phyloP scores from a whole-genome alignment of 352 stramenopile genomes.

The Globisporangium polare region DNA sequence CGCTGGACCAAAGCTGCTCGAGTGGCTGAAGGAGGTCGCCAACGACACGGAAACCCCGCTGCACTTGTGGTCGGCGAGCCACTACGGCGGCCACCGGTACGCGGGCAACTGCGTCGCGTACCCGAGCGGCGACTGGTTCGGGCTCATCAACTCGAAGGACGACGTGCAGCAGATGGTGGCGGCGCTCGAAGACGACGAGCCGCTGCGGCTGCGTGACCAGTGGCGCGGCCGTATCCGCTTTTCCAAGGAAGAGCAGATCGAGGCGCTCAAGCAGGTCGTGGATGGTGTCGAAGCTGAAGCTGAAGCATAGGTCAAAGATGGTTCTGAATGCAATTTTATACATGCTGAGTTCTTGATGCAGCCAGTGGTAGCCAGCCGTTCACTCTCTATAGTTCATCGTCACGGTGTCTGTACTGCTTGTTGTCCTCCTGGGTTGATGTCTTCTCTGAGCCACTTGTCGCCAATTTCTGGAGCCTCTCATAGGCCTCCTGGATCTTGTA shows the following conservation, averaged over 20 bases:
- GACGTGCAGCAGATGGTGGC: constrained; percentile 42
- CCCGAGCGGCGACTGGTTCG: constrained; percentile 75
- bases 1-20: constrained; percentile 60
- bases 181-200: constrained; percentile 34
- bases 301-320: neutral
- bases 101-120: constrained; percentile 72
- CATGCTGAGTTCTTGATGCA: neutral
- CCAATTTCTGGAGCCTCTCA: constrained; percentile 18
- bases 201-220: constrained; percentile 40
- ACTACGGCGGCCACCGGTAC: constrained; percentile 74
- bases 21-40: constrained; percentile 50
- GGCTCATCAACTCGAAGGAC: constrained; percentile 51
- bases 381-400: neutral
- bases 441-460: neutral
- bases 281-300: neutral
- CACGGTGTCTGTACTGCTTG: neutral
- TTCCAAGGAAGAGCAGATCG: constrained; percentile 48
- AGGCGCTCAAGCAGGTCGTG: constrained; percentile 28
- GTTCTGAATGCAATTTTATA: neutral
- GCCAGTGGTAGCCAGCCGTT: neutral
- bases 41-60: constrained; percentile 24
- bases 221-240: constrained; percentile 65
- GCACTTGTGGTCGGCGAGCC: constrained; percentile 60
- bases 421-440: neutral
- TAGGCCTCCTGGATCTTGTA: constrained; percentile 25